phyloP scores from a whole-genome alignment of 352 stramenopile species.

The Globisporangium cystogenes region DNA sequence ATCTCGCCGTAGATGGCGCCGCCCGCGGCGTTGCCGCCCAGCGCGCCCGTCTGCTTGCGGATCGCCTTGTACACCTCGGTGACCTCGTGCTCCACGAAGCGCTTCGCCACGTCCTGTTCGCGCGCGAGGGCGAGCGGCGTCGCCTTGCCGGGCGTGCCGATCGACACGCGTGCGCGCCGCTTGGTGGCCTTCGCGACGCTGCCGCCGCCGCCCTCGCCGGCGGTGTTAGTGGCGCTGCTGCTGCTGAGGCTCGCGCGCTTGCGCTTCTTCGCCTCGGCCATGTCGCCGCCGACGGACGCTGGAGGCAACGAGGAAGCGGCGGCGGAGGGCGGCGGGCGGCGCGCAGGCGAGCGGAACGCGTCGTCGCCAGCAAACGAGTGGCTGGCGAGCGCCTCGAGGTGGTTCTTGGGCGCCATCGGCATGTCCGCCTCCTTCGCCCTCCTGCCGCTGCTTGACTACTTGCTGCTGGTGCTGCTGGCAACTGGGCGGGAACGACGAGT shows the following conservation, averaged over 20 bases:
- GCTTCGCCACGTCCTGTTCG: slow-evolving; percentile 60
- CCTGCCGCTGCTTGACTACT: background rate
- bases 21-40: slow-evolving; percentile 93
- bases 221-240: slow-evolving; percentile 4
- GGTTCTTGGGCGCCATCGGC: slow-evolving; percentile 15
- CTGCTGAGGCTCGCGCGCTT: slow-evolving; percentile 52
- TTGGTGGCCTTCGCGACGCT: slow-evolving; percentile 24
- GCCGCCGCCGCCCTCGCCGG: slow-evolving; percentile 16
- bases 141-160: slow-evolving; percentile 68
- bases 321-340: slow-evolving; percentile 1
- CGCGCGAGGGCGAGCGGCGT: slow-evolving; percentile 50
- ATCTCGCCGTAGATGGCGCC: slow-evolving; percentile 98
- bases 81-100: slow-evolving; percentile 81
- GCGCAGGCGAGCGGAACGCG: slow-evolving; percentile 12
- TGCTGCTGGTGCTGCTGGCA: no score
- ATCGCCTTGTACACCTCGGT: slow-evolving; percentile 91
- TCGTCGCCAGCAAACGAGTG: slow-evolving; percentile 1
- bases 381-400: slow-evolving; percentile 10
- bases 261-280: slow-evolving; percentile 12
- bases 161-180: slow-evolving; percentile 55
- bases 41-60: slow-evolving; percentile 90
- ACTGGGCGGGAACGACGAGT: background rate
- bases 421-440: slow-evolving; percentile 3
- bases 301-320: background rate
- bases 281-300: no score